Percentiles rank a stretch among this genome's conserved stretches.
These are phyloP conservation scores for Passalora sequoiae DNA, from an alignment of 2,329 filamentous ascomycete genomes.

Conservation along the genomic window DNA sequence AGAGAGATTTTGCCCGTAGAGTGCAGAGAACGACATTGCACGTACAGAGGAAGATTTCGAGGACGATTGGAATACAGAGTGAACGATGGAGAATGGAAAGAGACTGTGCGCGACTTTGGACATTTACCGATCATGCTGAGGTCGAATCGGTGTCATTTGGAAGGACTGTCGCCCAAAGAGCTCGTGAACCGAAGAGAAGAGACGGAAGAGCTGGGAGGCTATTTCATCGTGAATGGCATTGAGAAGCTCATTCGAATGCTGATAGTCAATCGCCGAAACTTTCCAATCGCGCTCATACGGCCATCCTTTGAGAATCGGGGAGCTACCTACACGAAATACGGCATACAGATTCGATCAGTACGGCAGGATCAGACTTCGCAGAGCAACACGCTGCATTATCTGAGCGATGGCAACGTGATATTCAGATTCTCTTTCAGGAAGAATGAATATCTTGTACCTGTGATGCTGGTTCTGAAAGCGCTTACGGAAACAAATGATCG, in stretches of 20 bases:
- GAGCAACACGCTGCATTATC: slow-evolving; percentile 93
- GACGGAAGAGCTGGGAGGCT: slow-evolving; percentile 90
- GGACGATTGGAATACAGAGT: slow-evolving; percentile 79
- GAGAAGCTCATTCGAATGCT: slow-evolving; percentile 95
- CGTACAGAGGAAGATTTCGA: slow-evolving; percentile 81
- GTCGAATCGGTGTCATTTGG: slow-evolving; percentile 87
- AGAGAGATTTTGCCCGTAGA: slow-evolving; percentile 86
- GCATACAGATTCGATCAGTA: slow-evolving; percentile 86
- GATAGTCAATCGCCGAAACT: slow-evolving; percentile 85
- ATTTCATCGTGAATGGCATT: slow-evolving; percentile 96
- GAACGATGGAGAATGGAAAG: slow-evolving; percentile 79
- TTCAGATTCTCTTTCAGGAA: slow-evolving; percentile 98
- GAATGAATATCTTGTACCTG: slow-evolving; percentile 90
- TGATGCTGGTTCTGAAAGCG: slow-evolving; percentile 95
- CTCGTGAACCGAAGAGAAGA: slow-evolving; percentile 88
- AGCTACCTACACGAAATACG: slow-evolving; percentile 78
- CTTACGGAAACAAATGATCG: slow-evolving; percentile 92
- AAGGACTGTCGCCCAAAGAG: slow-evolving; percentile 74
- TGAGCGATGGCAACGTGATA: slow-evolving; percentile 91
- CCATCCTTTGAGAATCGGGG: slow-evolving; percentile 86
- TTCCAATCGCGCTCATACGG: slow-evolving; percentile 88
- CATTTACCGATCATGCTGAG: slow-evolving; percentile 88
- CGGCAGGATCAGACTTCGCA: slow-evolving; percentile 97
- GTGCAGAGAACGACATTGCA: slow-evolving; percentile 86
- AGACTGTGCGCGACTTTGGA: slow-evolving; percentile 79